Evolutionary conservation across 1,284 basidiomycete species (phyloP).

Genomic region (Peniophora sp.): DNA sequence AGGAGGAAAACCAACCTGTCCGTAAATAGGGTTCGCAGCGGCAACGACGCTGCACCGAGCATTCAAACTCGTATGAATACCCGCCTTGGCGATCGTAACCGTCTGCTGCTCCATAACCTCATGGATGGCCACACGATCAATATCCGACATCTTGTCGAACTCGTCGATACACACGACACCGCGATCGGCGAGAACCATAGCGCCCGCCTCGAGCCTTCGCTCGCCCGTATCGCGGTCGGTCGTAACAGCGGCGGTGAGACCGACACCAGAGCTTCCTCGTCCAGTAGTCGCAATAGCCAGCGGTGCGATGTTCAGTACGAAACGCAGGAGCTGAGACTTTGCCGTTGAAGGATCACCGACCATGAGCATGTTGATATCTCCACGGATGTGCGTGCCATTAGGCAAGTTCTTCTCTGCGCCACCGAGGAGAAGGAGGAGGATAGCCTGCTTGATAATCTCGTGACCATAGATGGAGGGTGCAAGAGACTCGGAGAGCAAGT

Average conservation of each 20-base stretch:
- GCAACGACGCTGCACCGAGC: constrained; percentile 97
- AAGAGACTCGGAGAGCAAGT: constrained; percentile 87
- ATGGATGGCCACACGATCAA: constrained; percentile 99
- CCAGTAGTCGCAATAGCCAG: constrained; percentile 98
- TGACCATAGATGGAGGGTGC: constrained; percentile 98
- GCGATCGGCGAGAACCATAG: constrained; percentile 99
- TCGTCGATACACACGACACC: constrained; percentile 99
- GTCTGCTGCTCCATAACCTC: constrained; percentile 99
- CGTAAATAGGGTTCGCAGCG: constrained; percentile 98
- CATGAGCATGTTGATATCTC: constrained; percentile 99
- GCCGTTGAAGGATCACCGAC: constrained; percentile 98
- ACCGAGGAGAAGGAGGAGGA: constrained; percentile 88
- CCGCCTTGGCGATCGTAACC: constrained; percentile 98
- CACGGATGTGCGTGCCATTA: constrained; percentile 98
- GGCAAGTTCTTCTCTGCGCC: constrained; percentile 97
- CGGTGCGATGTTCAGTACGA: constrained; percentile 94
- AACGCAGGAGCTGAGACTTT: constrained; percentile 95
- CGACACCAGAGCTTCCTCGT: constrained; percentile 94
- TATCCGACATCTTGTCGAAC: constrained; percentile 99
- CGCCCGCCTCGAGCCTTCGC: constrained; percentile 92
- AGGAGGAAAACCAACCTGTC: constrained; percentile 47
- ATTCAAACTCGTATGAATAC: constrained; percentile 97
- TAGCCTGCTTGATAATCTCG: constrained; percentile 92
- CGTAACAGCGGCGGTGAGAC: constrained; percentile 98
- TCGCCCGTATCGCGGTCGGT: constrained; percentile 98